These are phyloP conservation scores for Alternaria rosae DNA, from an alignment of 2,329 filamentous ascomycete genomes.

Conservation along the genomic window DNA sequence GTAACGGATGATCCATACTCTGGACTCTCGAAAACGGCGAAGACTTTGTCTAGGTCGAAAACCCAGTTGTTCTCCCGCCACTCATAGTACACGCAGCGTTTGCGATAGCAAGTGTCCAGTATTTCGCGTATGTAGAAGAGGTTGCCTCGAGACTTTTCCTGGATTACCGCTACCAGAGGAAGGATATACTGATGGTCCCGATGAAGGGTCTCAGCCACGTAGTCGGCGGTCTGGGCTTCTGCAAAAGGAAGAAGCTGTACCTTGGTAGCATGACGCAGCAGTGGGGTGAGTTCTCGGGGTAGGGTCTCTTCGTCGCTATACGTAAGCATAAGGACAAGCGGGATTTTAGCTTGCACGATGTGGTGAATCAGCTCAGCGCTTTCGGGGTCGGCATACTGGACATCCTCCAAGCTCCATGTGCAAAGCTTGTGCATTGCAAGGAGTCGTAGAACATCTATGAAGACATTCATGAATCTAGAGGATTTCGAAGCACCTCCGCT, in stretches of 20 bases:
- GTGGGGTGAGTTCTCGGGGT: slow-evolving; percentile 44
- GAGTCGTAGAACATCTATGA: slow-evolving; percentile 82
- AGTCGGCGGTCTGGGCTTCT: slow-evolving; percentile 82
- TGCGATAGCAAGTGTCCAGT: slow-evolving; percentile 84
- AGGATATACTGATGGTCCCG: slow-evolving; percentile 74
- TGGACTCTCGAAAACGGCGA: slow-evolving; percentile 81
- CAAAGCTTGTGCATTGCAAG: slow-evolving; percentile 86
- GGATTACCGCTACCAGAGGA: slow-evolving; percentile 81
- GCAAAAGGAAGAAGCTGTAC: slow-evolving; percentile 76
- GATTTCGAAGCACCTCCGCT: slow-evolving; percentile 58
- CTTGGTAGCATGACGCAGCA: slow-evolving; percentile 61
- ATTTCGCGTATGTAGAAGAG: slow-evolving; percentile 93
- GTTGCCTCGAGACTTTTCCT: slow-evolving; percentile 88
- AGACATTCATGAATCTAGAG: slow-evolving; percentile 84
- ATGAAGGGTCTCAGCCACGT: slow-evolving; percentile 82
- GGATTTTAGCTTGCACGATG: slow-evolving; percentile 79
- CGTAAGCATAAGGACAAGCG: slow-evolving; percentile 74
- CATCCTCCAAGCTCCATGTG: slow-evolving; percentile 85
- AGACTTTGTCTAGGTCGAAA: slow-evolving; percentile 84
- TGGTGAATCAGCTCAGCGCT: slow-evolving; percentile 83
- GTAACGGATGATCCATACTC: slow-evolving; percentile 81
- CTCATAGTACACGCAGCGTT: slow-evolving; percentile 89
- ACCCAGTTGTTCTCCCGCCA: slow-evolving; percentile 81
- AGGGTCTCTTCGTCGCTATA: slow-evolving; percentile 54
- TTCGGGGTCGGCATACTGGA: slow-evolving; percentile 90